phyloP scores from a whole-genome alignment of 164 flowering plant genomes.

The Stephania cephalantha region DNA sequence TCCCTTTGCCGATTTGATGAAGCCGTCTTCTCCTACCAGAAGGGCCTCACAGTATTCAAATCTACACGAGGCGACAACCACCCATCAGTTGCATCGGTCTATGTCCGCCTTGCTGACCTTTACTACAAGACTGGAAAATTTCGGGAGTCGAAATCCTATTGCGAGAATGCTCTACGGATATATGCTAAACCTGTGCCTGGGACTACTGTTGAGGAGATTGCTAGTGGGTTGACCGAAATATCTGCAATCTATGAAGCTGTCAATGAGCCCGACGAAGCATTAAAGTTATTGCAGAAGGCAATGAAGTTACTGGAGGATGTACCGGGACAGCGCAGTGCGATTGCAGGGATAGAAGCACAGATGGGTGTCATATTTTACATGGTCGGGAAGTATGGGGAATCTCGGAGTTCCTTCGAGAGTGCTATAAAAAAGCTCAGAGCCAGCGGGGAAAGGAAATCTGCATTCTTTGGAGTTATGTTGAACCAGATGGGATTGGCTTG shows the following conservation, averaged over 20 bases:
- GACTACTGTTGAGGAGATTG: conserved; percentile 84
- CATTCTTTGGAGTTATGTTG: conserved; percentile 88
- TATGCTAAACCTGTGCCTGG: conserved; percentile 93
- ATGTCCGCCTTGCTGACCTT: conserved; percentile 84
- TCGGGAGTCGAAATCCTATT: conserved; percentile 86
- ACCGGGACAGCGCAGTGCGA: conserved; percentile 81
- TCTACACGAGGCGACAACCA: conserved; percentile 87
- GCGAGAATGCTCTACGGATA: conserved; percentile 88
- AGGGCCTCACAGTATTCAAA: conserved; percentile 95
- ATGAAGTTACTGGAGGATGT: conserved; percentile 81
- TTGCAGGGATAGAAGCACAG: conserved; percentile 95
- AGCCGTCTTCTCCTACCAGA: conserved; percentile 95
- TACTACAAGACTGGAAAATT: conserved; percentile 90
- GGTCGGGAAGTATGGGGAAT: conserved; percentile 74
- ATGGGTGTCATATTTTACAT: conserved; percentile 92
- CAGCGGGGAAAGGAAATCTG: conserved; percentile 88
- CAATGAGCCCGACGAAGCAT: conserved; percentile 88
- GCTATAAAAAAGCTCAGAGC: conserved; percentile 80
- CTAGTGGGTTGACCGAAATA: conserved; percentile 78
- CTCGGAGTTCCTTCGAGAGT: conserved; percentile 68
- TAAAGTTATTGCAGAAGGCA: conserved; percentile 85
- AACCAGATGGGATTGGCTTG: conserved; percentile 97
- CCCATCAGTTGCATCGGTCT: conserved; percentile 86
- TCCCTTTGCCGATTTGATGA: conserved; percentile 86
- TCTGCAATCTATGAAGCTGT: conserved; percentile 86